phyloP scores from a whole-genome alignment of 2,329 filamentous ascomycete genomes.

The Periconia digitata region DNA sequence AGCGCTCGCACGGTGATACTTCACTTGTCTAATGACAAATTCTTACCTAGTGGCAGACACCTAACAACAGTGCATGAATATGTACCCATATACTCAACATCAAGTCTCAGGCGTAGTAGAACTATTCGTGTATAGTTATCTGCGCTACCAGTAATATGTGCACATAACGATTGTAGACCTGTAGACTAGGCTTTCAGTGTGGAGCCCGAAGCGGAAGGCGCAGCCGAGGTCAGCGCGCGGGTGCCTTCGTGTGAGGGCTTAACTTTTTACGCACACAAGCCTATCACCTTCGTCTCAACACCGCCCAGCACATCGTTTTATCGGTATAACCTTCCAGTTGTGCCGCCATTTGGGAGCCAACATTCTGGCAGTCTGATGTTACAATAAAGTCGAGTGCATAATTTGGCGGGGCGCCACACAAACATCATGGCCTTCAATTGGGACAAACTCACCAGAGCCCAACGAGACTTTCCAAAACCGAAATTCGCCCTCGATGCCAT shows the following conservation, averaged over 20 bases:
- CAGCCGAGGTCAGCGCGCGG: slow-evolving; percentile 7
- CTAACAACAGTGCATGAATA: too few relatives aligned
- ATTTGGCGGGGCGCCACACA: neutral
- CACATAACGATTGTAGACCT: too few relatives aligned
- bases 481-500: slow-evolving; percentile 38
- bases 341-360: slow-evolving; percentile 1
- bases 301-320: slow-evolving; percentile 1
- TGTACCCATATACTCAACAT: too few relatives aligned
- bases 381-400: neutral
- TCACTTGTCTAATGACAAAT: too few relatives aligned
- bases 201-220: slow-evolving; percentile 3
- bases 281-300: slow-evolving; percentile 1
- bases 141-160: too few relatives aligned
- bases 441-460: slow-evolving; percentile 36
- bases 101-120: too few relatives aligned
- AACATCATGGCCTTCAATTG: slow-evolving; percentile 37
- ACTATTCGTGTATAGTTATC: too few relatives aligned
- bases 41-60: too few relatives aligned
- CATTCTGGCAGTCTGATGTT: neutral
- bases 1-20: too few relatives aligned
- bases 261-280: neutral
- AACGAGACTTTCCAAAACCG: slow-evolving; percentile 35
- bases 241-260: slow-evolving; percentile 3
- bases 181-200: too few relatives aligned
- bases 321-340: neutral